Conservation (phyloP, 306 rosid genomes). For the Gynostemma pentaphyllum region DNA sequence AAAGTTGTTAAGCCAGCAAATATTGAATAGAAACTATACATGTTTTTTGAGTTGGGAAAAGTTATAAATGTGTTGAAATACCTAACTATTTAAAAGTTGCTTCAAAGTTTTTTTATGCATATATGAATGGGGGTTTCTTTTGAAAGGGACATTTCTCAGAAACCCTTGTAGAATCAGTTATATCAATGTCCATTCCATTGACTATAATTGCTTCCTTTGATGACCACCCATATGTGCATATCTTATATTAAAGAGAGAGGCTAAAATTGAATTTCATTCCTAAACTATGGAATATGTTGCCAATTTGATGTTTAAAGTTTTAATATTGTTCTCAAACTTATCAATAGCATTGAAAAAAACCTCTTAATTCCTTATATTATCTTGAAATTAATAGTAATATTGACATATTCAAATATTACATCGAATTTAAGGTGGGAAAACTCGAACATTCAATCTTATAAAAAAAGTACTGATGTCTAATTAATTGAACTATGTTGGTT, state of each 20-base stretch:
- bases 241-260: background rate
- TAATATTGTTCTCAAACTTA: too few species aligned
- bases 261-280: too few species aligned
- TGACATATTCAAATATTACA: too few species aligned
- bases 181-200: background rate
- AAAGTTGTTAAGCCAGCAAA: constrained; percentile 9
- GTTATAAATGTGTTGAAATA: background rate
- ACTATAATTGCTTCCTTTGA: background rate
- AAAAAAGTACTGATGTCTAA: too few species aligned
- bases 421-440: too few species aligned
- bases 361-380: too few species aligned
- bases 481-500: too few species aligned
- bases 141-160: background rate
- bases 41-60: constrained; percentile 6
- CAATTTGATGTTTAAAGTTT: too few species aligned
- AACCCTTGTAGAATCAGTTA: background rate
- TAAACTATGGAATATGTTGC: too few species aligned
- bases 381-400: too few species aligned
- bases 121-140: background rate
- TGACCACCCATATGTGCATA: background rate
- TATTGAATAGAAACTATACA: constrained; percentile 7
- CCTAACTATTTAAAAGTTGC: background rate
- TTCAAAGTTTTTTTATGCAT: background rate
- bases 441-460: too few species aligned
- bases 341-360: too few species aligned